Conservation (phyloP, 1,284 basidiomycete species). For the Puccinia novopanici region DNA sequence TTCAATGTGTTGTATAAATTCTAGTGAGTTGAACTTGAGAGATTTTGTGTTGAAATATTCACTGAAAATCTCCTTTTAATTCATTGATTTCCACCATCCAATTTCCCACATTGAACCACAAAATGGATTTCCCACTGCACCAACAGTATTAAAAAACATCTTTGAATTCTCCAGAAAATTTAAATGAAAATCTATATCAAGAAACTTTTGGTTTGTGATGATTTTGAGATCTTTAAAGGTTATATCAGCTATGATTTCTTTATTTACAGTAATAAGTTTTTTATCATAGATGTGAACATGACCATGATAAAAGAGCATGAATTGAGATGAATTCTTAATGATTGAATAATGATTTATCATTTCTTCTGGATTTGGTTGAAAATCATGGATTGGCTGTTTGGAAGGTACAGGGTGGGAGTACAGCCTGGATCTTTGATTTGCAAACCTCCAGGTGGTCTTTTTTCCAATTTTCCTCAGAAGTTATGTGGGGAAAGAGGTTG, state of each 20-base stretch:
- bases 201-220: not conserved
- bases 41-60: not conserved
- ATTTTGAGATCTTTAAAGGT: not conserved
- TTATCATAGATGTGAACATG: not conserved
- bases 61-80: not conserved
- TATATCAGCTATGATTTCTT: not conserved
- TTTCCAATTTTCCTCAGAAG: too few species aligned
- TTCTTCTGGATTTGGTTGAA: too few species aligned
- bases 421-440: too few species aligned
- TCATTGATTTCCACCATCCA: not conserved
- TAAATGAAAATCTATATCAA: not conserved
- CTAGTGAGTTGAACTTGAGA: not conserved
- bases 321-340: not conserved
- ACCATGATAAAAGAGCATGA: not conserved
- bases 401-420: too few species aligned
- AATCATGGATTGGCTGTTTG: too few species aligned
- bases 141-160: not conserved
- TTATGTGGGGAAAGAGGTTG: too few species aligned
- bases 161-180: not conserved
- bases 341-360: too few species aligned
- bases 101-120: not conserved
- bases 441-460: too few species aligned
- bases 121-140: not conserved
- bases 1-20: not conserved
- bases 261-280: not conserved